Evolutionary conservation across 1,284 basidiomycete species (phyloP).

Genomic region (Ceratobasidium sp.): DNA sequence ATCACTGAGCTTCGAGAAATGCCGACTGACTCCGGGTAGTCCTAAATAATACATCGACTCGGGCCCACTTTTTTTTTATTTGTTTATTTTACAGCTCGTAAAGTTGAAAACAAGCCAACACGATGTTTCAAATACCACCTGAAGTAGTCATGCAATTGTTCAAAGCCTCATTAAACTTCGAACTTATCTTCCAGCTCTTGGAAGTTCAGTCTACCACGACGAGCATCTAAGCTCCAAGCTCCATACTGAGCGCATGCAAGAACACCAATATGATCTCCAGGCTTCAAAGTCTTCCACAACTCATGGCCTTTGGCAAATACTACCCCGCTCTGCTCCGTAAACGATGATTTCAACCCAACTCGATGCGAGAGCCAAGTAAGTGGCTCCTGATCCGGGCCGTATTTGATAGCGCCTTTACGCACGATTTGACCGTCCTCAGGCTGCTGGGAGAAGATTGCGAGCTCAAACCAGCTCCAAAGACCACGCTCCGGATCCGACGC

Average conservation of each 20-base stretch:
- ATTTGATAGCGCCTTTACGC: neutral
- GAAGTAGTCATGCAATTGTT: too few relatives aligned
- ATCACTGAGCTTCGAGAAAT: too few relatives aligned
- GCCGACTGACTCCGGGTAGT: too few relatives aligned
- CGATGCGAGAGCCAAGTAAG: constrained; percentile 9
- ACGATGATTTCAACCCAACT: neutral
- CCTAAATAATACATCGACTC: too few relatives aligned
- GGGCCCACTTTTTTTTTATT: too few relatives aligned
- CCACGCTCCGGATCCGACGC: constrained; percentile 21
- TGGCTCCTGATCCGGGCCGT: neutral
- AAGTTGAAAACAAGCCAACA: too few relatives aligned
- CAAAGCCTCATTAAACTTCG: neutral
- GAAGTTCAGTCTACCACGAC: neutral
- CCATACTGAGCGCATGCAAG: constrained; percentile 15
- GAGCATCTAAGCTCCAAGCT: neutral
- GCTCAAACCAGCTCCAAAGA: constrained; percentile 47
- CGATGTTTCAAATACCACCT: too few relatives aligned
- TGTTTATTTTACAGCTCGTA: too few relatives aligned
- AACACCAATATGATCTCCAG: neutral
- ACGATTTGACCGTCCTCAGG: neutral
- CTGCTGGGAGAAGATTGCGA: constrained; percentile 11
- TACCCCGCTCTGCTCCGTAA: neutral
- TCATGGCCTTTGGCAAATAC: neutral
- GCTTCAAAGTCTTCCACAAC: neutral
- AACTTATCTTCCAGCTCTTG: neutral